Base-by-base conservation (phyloP, 75 land plant species). In the Picea sitchensis region DNA sequence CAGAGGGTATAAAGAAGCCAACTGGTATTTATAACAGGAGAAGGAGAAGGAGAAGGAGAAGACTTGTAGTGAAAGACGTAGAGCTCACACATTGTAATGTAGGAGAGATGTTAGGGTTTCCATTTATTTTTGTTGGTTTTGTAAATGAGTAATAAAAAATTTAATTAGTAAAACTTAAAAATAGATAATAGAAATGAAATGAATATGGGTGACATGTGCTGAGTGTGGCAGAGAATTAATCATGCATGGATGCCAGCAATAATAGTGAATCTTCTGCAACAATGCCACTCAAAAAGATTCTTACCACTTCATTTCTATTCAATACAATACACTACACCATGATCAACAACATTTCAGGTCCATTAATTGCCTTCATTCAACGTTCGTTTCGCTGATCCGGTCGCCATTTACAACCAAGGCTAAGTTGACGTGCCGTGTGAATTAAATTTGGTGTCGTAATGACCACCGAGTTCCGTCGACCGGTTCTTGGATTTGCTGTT, bases 251-350 rank as follows among this genome's bases (percentile, higher is more conserved):
- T 7, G 73, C 73, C 73, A 71, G 3, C 73, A 71, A 71, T 47
- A 1, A 41, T 23, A 71, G 41, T 64, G 12, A 71, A 71, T 71
- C 73, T 71, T 71, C 73, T 71, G 73, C 51, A 41, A 71, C 36
- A 47, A 20, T 71, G 73, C 73, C 73, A 71, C 54, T 41, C 54
- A 36, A 71, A 71, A 71, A 69, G 51, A 71, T 71, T 71, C 73
- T 67, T 0, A 47, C 51, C 51, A 47, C 7, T 5, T 47, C 6
- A 6, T 47, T 47, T 47, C 51, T 47, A 47, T 47, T 47, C 51
- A 47, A 47, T 47, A 47, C 51, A 47, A 47, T 47, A 7, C 47
- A 44, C 47, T 44, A 44, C 51, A 47, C 51, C 8, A 47, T 7
- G 51, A 47, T 47, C 51, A 47, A 47, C 6, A 41, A 2, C 44